Percentiles rank a stretch among this genome's conserved stretches.
These are phyloP conservation scores for Kodamaea fukazawae DNA, from an alignment of 805 yeast species.

Conservation along the genomic window DNA sequence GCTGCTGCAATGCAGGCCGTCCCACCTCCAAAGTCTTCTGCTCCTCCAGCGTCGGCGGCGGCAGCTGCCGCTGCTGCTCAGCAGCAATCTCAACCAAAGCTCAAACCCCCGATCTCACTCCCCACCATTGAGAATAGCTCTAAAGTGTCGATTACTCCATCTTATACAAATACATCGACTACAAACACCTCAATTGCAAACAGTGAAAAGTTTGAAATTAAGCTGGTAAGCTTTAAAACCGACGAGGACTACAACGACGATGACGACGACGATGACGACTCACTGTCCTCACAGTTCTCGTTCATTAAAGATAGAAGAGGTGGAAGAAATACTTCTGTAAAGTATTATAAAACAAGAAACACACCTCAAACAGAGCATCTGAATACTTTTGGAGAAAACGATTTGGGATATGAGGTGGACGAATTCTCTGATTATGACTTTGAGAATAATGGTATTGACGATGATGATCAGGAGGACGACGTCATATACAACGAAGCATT, in stretches of 20 bases:
- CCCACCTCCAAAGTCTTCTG: neutral
- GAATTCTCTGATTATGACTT: conserved; percentile 37
- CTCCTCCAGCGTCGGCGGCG: neutral
- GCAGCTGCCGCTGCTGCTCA: conserved; percentile 2
- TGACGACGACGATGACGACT: conserved; percentile 11
- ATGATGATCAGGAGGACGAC: conserved; percentile 36
- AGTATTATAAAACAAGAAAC: conserved; percentile 46
- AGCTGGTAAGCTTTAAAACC: conserved; percentile 13
- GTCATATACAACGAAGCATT: conserved; percentile 22
- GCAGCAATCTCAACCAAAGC: conserved; percentile 1
- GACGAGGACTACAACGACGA: conserved; percentile 3
- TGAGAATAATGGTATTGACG: conserved; percentile 42
- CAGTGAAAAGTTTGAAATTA: conserved; percentile 10
- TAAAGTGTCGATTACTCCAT: no score
- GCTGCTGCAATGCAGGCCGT: conserved; percentile 9
- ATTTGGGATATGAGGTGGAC: conserved; percentile 20
- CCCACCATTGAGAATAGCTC: neutral
- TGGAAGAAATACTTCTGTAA: conserved; percentile 53
- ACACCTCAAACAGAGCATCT: conserved; percentile 7
- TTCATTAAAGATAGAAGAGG: conserved; percentile 45
- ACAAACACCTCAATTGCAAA: conserved; percentile 7
- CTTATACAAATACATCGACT: no score
- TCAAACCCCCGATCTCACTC: conserved; percentile 7
- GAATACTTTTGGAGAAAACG: conserved; percentile 28
- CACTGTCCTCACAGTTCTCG: conserved; percentile 45